Evolutionary conservation across 208 protist species (phyloP).

Genomic region (Naegleria fowleri): DNA sequence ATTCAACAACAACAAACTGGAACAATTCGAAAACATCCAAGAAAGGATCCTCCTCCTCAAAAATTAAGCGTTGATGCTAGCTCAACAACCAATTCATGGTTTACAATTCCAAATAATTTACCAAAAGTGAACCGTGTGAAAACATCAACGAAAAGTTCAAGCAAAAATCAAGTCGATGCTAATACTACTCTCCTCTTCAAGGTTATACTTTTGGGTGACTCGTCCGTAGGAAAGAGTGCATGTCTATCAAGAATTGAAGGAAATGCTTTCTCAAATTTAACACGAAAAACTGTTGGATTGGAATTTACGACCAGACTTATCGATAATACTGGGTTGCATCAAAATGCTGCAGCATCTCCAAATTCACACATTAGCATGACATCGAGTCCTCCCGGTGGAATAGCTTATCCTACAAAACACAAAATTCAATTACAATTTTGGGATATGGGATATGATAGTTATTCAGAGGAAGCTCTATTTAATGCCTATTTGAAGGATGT

Average conservation of each 20-base stretch:
- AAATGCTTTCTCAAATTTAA: background rate
- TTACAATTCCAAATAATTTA: background rate
- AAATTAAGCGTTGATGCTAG: background rate
- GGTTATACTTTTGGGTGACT: background rate
- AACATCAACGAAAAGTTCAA: background rate
- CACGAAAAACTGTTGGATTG: background rate
- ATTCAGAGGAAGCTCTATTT: background rate
- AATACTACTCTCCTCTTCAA: background rate
- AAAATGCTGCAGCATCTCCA: background rate
- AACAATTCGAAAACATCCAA: background rate
- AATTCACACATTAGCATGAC: background rate
- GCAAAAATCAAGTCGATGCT: background rate
- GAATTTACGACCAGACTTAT: conserved; percentile 2
- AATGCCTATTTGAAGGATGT: background rate
- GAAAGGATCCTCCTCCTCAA: background rate
- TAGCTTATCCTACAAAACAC: background rate
- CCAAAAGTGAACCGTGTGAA: background rate
- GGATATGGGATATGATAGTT: background rate
- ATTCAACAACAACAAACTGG: background rate
- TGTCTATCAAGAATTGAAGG: background rate
- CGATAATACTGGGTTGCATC: background rate
- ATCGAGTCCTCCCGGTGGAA: background rate
- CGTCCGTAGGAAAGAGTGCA: background rate
- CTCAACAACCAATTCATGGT: background rate
- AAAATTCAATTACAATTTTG: conserved; percentile 13